Conservation (phyloP, 2,329 filamentous ascomycete species). For the Penicillium concentricum region DNA sequence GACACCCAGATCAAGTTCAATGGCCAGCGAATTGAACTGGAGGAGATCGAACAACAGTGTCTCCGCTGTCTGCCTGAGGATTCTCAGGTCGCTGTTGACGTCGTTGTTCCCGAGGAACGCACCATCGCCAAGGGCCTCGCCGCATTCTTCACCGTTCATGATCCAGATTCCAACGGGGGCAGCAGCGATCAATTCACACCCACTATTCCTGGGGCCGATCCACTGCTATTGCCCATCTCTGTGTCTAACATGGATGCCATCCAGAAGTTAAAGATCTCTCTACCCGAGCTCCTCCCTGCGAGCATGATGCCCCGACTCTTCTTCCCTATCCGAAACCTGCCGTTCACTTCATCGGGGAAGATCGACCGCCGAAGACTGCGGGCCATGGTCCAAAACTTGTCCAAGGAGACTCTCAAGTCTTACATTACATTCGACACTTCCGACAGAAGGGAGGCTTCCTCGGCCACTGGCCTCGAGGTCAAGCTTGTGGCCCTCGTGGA, state of each 20-base stretch:
- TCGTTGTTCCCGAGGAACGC: constrained; percentile 36
- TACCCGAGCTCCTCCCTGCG: constrained; percentile 34
- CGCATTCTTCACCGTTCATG: constrained; percentile 35
- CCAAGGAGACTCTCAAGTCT: constrained; percentile 31
- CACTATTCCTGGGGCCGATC: constrained; percentile 18
- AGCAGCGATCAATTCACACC: constrained; percentile 21
- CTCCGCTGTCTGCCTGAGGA: constrained; percentile 35
- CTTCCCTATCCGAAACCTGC: constrained; percentile 43
- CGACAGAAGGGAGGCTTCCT: constrained; percentile 19
- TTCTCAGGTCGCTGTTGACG: constrained; percentile 46
- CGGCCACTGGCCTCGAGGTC: constrained; percentile 29
- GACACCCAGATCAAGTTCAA: constrained; percentile 43
- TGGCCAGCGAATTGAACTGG: constrained; percentile 47
- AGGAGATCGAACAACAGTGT: constrained; percentile 47
- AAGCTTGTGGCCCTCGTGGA: constrained; percentile 41
- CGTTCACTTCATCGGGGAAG: constrained; percentile 45
- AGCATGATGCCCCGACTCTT: constrained; percentile 48
- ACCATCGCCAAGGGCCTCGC: constrained; percentile 32
- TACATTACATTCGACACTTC: constrained; percentile 28
- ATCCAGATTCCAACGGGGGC: constrained; percentile 18
- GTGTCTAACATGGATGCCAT: constrained; percentile 23
- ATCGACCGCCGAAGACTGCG: constrained; percentile 43
- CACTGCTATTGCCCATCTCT: constrained; percentile 28
- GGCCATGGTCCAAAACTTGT: constrained; percentile 36
- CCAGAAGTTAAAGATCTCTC: constrained; percentile 26